Evolutionary conservation across 106 monocot genomes (phyloP), one percentile per base, ranked within the genome.

Genomic region (Ottelia alismoides): DNA sequence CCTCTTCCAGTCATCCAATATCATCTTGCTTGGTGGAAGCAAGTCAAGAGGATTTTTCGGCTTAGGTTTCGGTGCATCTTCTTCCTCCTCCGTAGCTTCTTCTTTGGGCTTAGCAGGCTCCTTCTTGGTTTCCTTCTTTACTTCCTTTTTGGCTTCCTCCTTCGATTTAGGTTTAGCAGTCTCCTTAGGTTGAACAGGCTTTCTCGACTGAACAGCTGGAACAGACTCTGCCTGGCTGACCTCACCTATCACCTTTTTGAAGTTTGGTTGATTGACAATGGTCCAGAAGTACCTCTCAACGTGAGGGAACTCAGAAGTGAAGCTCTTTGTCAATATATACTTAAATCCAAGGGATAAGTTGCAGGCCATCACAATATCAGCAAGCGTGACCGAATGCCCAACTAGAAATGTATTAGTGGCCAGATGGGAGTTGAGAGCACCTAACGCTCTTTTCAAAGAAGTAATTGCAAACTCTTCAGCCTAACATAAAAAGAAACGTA

Each of bases 231-330:
- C 60, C 67, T 91, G 90, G 53, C 75, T 78, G 12, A 81, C 53
- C 43, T 85, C 78, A 23, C 84, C 90, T 0, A 85, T 23, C 14
- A 91, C 57, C 40, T 78, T 85, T 23, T 45, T 52, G 43, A 91
- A 72, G 44, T 85, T 78, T 2, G 90, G 78, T 19, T 84, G 84
- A 57, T 91, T 91, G 23, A 91, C 80, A 29, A 91, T 53, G 23
- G 84, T 91, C 90, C 90, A 91, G 27, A 81, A 75, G 60, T 85
- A 91, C 32, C 90, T 72, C 64, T 91, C 90, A 47, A 91, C 75
- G 48, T 91, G 81, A 40, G 90, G 81, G 66, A 75, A 91, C 31
- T 77, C 78, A 0, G 74, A 70, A 2, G 90, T 78, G 56, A 91
- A 91, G 44, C 54, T 76, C 74, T 78, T 84, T 0, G 72, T 85